These are phyloP conservation scores for Loxodes magnus DNA, from an alignment of 73 alveolate genomes.

Conservation along the genomic window DNA sequence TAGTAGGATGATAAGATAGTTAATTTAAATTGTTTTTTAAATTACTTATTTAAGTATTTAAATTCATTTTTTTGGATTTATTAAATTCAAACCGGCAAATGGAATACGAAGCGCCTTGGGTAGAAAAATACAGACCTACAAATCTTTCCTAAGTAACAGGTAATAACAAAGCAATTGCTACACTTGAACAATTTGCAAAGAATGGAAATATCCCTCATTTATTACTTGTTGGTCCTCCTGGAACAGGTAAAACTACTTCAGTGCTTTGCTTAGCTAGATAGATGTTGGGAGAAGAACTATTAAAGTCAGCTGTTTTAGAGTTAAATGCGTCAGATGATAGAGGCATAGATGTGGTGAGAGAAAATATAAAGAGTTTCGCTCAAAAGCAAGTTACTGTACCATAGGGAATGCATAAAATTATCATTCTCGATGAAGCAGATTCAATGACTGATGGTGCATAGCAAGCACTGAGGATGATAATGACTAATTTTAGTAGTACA, in stretches of 20 bases:
- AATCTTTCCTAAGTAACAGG: conserved; percentile 90
- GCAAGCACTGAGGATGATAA: conserved; percentile 84
- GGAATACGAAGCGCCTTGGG: conserved; percentile 75
- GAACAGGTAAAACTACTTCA: conserved; percentile 97
- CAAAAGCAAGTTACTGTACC: conserved; percentile 92
- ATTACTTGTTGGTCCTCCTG: conserved; percentile 99
- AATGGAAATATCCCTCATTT: conserved; percentile 95
- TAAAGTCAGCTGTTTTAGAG: conserved; percentile 75
- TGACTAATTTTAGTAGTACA: conserved; percentile 80
- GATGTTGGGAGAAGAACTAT: conserved; percentile 67
- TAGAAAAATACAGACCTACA: conserved; percentile 86
- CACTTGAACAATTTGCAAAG: conserved; percentile 80
- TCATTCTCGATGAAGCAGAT: conserved; percentile 99
- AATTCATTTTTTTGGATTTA: too few relatives aligned
- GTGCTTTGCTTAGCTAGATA: conserved; percentile 95
- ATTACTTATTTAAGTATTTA: too few relatives aligned
- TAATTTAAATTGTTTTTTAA: too few relatives aligned
- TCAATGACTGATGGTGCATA: conserved; percentile 98
- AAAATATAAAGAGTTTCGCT: conserved; percentile 96
- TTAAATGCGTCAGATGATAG: conserved; percentile 83
- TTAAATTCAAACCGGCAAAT: too few relatives aligned
- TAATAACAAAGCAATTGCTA: conserved; percentile 75
- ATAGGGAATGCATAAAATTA: conserved; percentile 90
- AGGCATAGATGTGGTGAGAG: conserved; percentile 98
- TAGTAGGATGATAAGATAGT: too few relatives aligned